Base-by-base conservation (phyloP, 2,329 filamentous ascomycete species). In the Helotiales sp. region DNA sequence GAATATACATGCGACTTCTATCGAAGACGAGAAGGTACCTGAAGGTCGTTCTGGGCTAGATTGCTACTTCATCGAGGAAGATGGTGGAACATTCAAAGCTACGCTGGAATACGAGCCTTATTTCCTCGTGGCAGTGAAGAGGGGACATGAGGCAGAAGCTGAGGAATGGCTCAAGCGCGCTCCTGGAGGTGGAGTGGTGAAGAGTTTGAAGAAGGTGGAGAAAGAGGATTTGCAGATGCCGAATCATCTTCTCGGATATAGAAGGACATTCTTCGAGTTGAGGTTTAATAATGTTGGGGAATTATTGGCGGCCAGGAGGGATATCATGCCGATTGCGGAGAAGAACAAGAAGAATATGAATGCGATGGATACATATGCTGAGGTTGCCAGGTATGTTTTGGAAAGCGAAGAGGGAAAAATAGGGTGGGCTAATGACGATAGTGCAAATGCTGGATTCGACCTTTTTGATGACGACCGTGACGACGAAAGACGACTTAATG, bases 301-400 rank as follows among this genome's bases (percentile, higher is more conserved):
- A 73, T 75, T 99, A 62, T 77, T 99, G 73, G 84, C 88, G n/a
- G 92, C 93, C 46, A 83, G 93, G 64, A 90, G 85, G 69, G 87
- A 89, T 49, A 85, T 99, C 46, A 86, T 91, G 79, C 95, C 95
- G 0, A 84, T 99, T 71, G 95, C 93, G 13, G 92, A 97, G 76
- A 96, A 91, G 77, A 99, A 99, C 73, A 96, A 90, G 79, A 96
- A 95, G 76, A 93, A 91, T 67, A 88, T 96, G 81, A 92, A 91
- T 78, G 91, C 93, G 52, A 96, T 98, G 89, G 95, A 99, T 79
- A 93, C 93, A 64, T 99, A 99, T 79, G 93, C 93, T 40, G 95
- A 99, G 78, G 92, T 98, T 70, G 91, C 91, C 61, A 89, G 87
- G 90, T 93, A 73, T 74, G 85, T 80, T 55, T n/a, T 9, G 13